phyloP scores from a whole-genome alignment of 2,329 filamentous ascomycete genomes.

The Myriosclerotinia scirpicola region DNA sequence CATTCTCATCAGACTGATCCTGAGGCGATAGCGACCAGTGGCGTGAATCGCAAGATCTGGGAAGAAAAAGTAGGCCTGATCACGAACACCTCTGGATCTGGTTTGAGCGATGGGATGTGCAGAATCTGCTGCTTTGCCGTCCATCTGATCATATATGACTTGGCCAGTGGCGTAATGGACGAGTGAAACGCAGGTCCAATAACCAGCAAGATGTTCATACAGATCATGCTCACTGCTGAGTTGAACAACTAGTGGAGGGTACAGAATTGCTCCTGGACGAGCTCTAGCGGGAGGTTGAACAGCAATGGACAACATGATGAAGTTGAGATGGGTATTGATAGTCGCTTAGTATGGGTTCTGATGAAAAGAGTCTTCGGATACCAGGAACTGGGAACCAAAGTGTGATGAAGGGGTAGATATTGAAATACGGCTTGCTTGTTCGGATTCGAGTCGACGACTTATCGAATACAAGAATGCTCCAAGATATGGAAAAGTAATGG shows the following conservation, averaged over 20 bases:
- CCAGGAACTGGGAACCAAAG: constrained; percentile 8
- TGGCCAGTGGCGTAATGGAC: constrained; percentile 35
- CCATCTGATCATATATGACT: constrained; percentile 33
- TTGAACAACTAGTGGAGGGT: constrained; percentile 36
- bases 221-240: constrained; percentile 34
- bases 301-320: constrained; percentile 28
- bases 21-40: constrained; percentile 37
- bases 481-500: background rate
- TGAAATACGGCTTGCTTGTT: background rate
- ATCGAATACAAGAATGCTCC: background rate
- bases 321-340: background rate
- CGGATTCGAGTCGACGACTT: background rate
- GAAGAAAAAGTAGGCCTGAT: constrained; percentile 39
- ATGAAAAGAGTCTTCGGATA: background rate
- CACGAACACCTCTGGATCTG: constrained; percentile 23
- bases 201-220: constrained; percentile 35
- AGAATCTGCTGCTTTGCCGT: constrained; percentile 36
- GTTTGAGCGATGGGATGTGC: constrained; percentile 36
- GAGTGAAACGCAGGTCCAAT: constrained; percentile 37
- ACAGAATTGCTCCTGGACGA: constrained; percentile 33
- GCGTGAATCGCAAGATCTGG: constrained; percentile 36
- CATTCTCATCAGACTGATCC: constrained; percentile 38
- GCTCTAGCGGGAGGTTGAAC: constrained; percentile 37
- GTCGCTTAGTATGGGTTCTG: background rate
- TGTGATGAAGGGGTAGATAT: background rate